These are phyloP conservation scores for Benincasa hispida DNA, from an alignment of 306 rosid genomes.

Conservation along the genomic window DNA sequence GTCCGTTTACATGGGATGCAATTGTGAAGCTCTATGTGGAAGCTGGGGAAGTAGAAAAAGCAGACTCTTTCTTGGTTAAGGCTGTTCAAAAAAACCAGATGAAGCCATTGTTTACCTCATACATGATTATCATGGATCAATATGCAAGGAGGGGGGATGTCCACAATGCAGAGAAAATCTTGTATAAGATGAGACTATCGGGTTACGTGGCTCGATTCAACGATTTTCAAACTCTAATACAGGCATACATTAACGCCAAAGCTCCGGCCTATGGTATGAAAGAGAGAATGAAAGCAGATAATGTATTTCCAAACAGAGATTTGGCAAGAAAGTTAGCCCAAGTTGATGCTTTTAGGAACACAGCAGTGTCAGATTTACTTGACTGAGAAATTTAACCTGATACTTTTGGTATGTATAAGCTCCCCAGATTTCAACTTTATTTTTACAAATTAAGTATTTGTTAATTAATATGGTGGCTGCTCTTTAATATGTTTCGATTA, in stretches of 20 bases:
- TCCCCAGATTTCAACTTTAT: background rate
- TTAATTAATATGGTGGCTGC: background rate
- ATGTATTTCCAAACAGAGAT: slow-evolving; percentile 31
- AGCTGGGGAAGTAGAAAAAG: slow-evolving; percentile 74
- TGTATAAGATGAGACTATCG: slow-evolving; percentile 43
- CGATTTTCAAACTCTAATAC: slow-evolving; percentile 41
- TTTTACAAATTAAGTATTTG: background rate
- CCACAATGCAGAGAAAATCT: slow-evolving; percentile 69
- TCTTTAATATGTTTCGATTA: background rate
- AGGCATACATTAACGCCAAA: slow-evolving; percentile 63
- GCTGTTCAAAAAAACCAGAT: slow-evolving; percentile 31
- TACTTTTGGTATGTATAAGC: background rate
- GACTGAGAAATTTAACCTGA: slow-evolving; percentile 26
- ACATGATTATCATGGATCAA: slow-evolving; percentile 35
- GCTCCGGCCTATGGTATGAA: slow-evolving; percentile 63
- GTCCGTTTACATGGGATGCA: slow-evolving; percentile 55
- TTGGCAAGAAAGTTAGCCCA: slow-evolving; percentile 25
- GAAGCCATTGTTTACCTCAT: slow-evolving; percentile 44
- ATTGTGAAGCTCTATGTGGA: slow-evolving; percentile 57
- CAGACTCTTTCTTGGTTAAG: slow-evolving; percentile 54
- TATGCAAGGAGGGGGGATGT: slow-evolving; percentile 65
- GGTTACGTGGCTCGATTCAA: slow-evolving; percentile 27
- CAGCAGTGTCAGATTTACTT: slow-evolving; percentile 49
- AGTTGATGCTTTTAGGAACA: slow-evolving; percentile 60
- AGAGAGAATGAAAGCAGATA: slow-evolving; percentile 66